phyloP scores from a whole-genome alignment of 2,329 filamentous ascomycete genomes.

The Apiospora hydei region DNA sequence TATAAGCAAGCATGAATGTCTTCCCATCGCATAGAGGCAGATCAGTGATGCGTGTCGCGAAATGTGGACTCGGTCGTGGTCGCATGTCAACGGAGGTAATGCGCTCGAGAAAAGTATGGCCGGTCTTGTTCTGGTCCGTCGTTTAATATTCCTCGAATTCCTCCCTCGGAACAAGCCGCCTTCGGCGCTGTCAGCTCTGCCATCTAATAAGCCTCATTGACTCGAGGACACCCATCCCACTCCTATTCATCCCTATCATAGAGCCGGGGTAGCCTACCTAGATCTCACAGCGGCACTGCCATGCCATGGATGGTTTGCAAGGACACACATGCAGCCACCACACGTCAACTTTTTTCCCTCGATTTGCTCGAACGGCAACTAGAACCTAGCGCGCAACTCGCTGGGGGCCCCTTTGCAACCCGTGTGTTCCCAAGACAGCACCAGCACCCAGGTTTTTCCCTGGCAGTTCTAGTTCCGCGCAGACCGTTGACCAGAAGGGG shows the following conservation, averaged over 20 bases:
- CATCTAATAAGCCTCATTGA: background rate
- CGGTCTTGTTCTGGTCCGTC: too few relatives aligned
- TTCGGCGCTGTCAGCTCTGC: background rate
- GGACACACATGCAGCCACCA: background rate
- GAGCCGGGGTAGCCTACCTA: background rate
- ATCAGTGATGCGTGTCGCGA: constrained; percentile 9
- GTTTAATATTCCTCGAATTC: background rate
- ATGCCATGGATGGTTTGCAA: background rate
- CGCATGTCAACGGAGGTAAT: background rate
- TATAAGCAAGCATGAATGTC: constrained; percentile 12
- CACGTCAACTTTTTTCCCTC: background rate
- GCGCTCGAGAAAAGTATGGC: background rate
- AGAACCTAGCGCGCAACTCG: background rate
- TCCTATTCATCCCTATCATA: background rate
- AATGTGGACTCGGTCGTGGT: background rate
- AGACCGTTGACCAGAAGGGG: background rate
- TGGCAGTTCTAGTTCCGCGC: background rate
- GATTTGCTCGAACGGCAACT: background rate
- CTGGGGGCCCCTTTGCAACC: background rate
- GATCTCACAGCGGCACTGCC: background rate
- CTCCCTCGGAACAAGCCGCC: background rate
- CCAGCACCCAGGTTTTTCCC: constrained; percentile 9
- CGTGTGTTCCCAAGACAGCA: background rate
- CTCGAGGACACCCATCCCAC: background rate
- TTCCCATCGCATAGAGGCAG: constrained; percentile 3